Percentiles rank a stretch among this genome's conserved stretches.
These are phyloP conservation scores for Boletales sp. DNA, from an alignment of 768 basidiomycete genomes.

Conservation along the genomic window DNA sequence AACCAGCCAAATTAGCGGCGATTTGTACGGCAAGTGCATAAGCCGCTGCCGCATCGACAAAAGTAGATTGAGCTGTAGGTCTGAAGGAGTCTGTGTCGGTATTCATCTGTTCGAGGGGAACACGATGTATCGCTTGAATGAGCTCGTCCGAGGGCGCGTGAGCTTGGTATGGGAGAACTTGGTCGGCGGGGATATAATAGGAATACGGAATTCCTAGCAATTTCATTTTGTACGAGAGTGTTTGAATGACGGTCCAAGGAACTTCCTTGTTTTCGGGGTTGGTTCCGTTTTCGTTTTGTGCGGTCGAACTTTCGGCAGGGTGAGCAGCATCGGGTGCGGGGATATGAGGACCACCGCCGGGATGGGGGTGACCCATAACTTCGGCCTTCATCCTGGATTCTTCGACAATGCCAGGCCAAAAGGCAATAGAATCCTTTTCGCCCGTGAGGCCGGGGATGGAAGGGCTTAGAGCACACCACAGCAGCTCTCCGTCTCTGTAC, in stretches of 20 bases:
- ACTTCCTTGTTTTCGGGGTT: slow-evolving; percentile 20
- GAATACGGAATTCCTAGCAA: slow-evolving; percentile 56
- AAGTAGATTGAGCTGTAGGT: slow-evolving; percentile 36
- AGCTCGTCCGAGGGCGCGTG: slow-evolving; percentile 53
- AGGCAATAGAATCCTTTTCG: slow-evolving; percentile 47
- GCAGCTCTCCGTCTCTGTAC: slow-evolving; percentile 65
- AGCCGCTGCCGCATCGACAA: slow-evolving; percentile 54
- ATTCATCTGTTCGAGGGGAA: slow-evolving; percentile 42
- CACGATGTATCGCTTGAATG: slow-evolving; percentile 44
- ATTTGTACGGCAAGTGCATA: slow-evolving; percentile 73
- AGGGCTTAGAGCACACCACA: slow-evolving; percentile 61
- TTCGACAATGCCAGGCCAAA: slow-evolving; percentile 74
- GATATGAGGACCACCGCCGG: not conserved
- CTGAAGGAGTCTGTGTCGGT: slow-evolving; percentile 50
- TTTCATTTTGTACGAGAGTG: slow-evolving; percentile 62
- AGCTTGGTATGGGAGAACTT: slow-evolving; percentile 74
- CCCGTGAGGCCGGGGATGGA: slow-evolving; percentile 43
- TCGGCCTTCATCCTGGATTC: slow-evolving; percentile 49
- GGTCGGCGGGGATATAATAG: slow-evolving; percentile 47
- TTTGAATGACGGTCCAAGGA: slow-evolving; percentile 61
- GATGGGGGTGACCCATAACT: slow-evolving; percentile 30
- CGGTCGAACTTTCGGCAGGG: slow-evolving; percentile 1
- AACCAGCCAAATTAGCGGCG: slow-evolving; percentile 55
- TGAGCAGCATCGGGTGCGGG: slow-evolving; percentile 8
- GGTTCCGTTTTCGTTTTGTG: slow-evolving; percentile 9